These are phyloP conservation scores for Colletotrichum ledebouriae DNA, from an alignment of 2,329 filamentous ascomycete species.

Conservation along the genomic window DNA sequence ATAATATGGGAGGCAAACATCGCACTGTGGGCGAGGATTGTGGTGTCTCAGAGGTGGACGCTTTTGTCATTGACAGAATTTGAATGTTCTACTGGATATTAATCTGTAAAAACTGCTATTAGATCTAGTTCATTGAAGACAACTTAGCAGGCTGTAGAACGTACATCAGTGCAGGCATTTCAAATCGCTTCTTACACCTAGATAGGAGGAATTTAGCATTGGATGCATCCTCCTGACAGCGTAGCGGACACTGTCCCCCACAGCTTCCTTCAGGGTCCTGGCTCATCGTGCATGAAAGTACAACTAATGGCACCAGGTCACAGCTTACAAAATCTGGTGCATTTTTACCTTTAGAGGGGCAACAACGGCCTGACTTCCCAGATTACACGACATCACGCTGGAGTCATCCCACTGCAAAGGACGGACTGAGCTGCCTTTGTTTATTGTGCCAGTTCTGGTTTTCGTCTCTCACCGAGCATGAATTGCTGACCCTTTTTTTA, in stretches of 20 bases:
- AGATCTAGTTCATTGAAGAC: too few relatives aligned
- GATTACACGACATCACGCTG: slow-evolving; percentile 33
- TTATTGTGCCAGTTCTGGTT: not conserved
- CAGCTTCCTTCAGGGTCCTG: slow-evolving; percentile 34
- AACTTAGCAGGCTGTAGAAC: too few relatives aligned
- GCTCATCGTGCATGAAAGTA: slow-evolving; percentile 12
- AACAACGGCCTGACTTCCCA: slow-evolving; percentile 35
- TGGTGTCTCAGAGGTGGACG: not conserved
- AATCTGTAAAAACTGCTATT: too few relatives aligned
- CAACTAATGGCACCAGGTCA: slow-evolving; percentile 33
- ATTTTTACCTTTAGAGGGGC: slow-evolving; percentile 35
- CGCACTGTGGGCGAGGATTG: slow-evolving; percentile 17
- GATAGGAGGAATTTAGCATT: too few relatives aligned
- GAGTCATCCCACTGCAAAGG: slow-evolving; percentile 9
- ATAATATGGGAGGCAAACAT: not conserved
- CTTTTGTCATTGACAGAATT: not conserved
- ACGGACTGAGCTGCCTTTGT: not conserved
- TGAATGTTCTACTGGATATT: too few relatives aligned
- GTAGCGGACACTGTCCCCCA: slow-evolving; percentile 33
- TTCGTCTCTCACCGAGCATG: slow-evolving; percentile 20
- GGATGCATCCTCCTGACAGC: slow-evolving; percentile 18
- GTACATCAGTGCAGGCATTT: too few relatives aligned
- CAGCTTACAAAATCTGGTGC: slow-evolving; percentile 38
- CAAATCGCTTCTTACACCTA: too few relatives aligned
- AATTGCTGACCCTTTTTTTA: slow-evolving; percentile 25